Evolutionary conservation across 208 protist species (phyloP).

Genomic region (Wallacemonas sp.): DNA sequence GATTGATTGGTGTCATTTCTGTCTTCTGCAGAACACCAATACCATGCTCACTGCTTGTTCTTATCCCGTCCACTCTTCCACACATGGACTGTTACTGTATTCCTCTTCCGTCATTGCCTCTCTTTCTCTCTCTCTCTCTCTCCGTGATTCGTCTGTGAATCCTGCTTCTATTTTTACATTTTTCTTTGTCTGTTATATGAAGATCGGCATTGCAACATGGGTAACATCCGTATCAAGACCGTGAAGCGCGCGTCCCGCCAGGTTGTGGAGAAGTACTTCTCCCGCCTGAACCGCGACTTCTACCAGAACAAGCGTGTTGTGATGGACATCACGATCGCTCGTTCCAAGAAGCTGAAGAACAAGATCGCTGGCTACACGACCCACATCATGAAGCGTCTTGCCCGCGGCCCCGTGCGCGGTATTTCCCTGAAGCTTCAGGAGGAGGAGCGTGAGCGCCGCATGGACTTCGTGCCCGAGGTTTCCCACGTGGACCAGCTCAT

Average conservation of each 20-base stretch:
- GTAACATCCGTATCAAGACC: conserved; percentile 98
- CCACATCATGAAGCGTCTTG: conserved; percentile 98
- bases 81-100: too few relatives aligned
- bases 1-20: too few relatives aligned
- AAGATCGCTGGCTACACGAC: conserved; percentile 99
- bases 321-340: conserved; percentile 98
- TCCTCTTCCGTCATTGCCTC: neutral
- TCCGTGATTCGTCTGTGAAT: too few relatives aligned
- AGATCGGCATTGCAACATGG: conserved; percentile 60
- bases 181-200: neutral
- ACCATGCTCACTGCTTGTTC: too few relatives aligned
- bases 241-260: conserved; percentile 98
- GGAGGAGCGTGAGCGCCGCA: conserved; percentile 99
- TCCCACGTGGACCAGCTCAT: conserved; percentile 86
- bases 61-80: too few relatives aligned
- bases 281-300: conserved; percentile 97
- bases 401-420: conserved; percentile 98
- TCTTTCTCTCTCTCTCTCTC: neutral
- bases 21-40: too few relatives aligned
- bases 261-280: conserved; percentile 99
- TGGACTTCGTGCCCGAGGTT: conserved; percentile 99
- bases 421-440: conserved; percentile 99
- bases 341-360: conserved; percentile 99
- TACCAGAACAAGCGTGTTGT: conserved; percentile 99
- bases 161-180: neutral